phyloP scores from a whole-genome alignment of 2,329 filamentous ascomycete species.

The Phaeosphaeria sp. region DNA sequence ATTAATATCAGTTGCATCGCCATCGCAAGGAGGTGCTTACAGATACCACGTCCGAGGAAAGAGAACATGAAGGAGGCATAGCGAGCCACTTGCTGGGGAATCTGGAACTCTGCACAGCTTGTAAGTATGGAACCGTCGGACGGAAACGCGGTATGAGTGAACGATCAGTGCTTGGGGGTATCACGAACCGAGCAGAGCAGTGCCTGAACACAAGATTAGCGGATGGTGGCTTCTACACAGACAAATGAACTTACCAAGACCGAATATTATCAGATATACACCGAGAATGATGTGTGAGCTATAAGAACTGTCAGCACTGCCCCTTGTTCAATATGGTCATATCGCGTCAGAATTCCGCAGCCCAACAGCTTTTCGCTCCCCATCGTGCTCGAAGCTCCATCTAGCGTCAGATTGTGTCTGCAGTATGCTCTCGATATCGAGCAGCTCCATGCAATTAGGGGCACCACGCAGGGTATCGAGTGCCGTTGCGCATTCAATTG shows the following conservation, averaged over 20 bases:
- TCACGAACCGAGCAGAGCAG: constrained; percentile 59
- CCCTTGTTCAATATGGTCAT: not conserved
- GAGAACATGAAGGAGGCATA: constrained; percentile 99
- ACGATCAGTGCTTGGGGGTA: not conserved
- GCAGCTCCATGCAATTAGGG: no score
- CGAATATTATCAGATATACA: constrained; percentile 89
- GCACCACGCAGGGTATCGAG: not conserved
- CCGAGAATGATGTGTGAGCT: constrained; percentile 80
- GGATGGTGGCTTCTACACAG: not conserved
- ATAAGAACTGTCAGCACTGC: constrained; percentile 28
- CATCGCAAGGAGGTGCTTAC: constrained; percentile 63
- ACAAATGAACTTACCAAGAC: constrained; percentile 65
- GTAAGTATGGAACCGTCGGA: constrained; percentile 12
- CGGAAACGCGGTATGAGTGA: no score
- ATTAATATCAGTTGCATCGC: constrained; percentile 12
- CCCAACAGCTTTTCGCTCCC: not conserved
- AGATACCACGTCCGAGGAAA: constrained; percentile 92
- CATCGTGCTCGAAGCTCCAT: not conserved
- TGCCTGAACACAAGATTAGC: constrained; percentile 57
- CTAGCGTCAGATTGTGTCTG: not conserved
- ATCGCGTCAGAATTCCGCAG: not conserved
- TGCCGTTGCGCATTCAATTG: not conserved
- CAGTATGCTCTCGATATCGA: not conserved
- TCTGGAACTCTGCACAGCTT: constrained; percentile 75
- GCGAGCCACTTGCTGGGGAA: constrained; percentile 88